Evolutionary conservation across 352 stramenopile species (phyloP).

Genomic region (Phytophthora gonapodyides): DNA sequence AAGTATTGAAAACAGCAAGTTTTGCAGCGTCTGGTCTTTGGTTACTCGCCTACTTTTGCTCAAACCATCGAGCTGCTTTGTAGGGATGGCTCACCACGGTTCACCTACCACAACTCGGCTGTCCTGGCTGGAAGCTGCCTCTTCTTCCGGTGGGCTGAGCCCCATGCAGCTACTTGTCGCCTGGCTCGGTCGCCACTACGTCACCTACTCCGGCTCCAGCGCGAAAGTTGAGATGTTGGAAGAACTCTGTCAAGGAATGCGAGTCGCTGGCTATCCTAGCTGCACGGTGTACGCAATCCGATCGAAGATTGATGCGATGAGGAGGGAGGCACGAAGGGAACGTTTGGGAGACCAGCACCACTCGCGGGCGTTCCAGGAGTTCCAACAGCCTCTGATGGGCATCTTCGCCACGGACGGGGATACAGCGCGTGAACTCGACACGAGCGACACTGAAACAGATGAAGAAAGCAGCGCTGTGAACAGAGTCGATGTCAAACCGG

Average conservation of each 20-base stretch:
- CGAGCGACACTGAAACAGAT: constrained; percentile 7
- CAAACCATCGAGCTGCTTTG: constrained; percentile 1
- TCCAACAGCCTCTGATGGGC: constrained; percentile 11
- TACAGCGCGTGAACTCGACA: background rate
- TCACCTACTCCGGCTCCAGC: constrained; percentile 4
- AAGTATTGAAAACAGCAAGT: constrained; percentile 30
- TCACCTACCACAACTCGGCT: constrained; percentile 3
- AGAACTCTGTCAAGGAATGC: constrained; percentile 19
- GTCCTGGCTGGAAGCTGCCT: constrained; percentile 16
- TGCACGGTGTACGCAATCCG: constrained; percentile 21
- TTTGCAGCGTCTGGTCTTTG: constrained; percentile 15
- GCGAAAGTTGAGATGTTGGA: constrained; percentile 16
- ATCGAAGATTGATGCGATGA: constrained; percentile 23
- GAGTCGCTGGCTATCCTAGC: constrained; percentile 5
- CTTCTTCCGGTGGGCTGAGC: constrained; percentile 8
- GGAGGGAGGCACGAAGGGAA: constrained; percentile 17
- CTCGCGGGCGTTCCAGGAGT: constrained; percentile 15
- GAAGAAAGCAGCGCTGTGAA: background rate
- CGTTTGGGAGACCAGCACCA: constrained; percentile 8
- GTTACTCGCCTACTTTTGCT: background rate
- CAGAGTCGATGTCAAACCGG: background rate
- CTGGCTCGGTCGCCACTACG: constrained; percentile 22
- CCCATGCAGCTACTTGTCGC: constrained; percentile 20
- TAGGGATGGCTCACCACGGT: constrained; percentile 4
- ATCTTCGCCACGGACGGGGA: constrained; percentile 2